These are phyloP conservation scores for Guillardia theta DNA, from an alignment of 78 protist species.

Conservation along the genomic window DNA sequence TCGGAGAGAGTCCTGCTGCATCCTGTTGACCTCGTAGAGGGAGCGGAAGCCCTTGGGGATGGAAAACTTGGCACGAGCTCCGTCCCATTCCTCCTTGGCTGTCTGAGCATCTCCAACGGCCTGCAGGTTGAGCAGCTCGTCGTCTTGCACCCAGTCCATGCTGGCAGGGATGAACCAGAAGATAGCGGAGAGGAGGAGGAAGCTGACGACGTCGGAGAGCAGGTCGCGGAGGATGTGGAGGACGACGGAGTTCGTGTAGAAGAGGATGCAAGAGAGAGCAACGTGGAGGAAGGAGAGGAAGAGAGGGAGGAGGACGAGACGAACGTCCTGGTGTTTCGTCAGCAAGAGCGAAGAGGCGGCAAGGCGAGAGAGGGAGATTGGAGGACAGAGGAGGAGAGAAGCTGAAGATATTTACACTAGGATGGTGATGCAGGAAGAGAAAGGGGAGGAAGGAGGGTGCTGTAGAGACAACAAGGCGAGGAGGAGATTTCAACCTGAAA, in stretches of 20 bases:
- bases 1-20: not conserved
- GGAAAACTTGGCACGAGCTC: not conserved
- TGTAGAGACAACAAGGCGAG: too few relatives aligned
- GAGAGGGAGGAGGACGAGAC: not conserved
- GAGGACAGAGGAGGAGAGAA: too few relatives aligned
- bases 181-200: not conserved
- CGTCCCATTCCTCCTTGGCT: not conserved
- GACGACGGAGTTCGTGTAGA: not conserved
- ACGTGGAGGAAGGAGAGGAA: not conserved
- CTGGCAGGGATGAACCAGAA: not conserved
- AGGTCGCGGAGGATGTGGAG: not conserved
- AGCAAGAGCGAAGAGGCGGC: too few relatives aligned
- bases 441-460: too few relatives aligned
- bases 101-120: constrained; percentile 1
- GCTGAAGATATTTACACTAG: too few relatives aligned
- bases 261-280: not conserved
- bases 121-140: not conserved
- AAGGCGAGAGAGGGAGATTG: too few relatives aligned
- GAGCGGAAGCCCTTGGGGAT: not conserved
- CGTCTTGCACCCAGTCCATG: constrained; percentile 3
- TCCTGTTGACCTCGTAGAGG: constrained; percentile 10
- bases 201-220: not conserved
- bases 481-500: too few relatives aligned
- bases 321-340: constrained; percentile 20
- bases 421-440: too few relatives aligned